These are phyloP conservation scores for Tricholomella constricta DNA, from an alignment of 768 basidiomycete genomes.

Conservation along the genomic window DNA sequence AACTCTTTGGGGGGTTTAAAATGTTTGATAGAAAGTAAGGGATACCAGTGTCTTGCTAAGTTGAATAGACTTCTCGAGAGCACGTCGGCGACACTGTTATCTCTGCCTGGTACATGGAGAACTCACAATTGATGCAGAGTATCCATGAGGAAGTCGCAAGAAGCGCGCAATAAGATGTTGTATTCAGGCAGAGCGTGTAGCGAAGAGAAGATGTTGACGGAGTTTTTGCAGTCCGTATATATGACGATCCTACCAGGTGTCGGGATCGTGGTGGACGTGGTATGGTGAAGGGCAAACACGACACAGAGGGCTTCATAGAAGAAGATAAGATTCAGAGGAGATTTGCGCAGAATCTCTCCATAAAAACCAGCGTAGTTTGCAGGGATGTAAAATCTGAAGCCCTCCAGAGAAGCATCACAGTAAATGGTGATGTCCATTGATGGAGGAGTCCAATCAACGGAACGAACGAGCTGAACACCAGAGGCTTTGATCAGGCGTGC, in stretches of 20 bases:
- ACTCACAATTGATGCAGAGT: slow-evolving; percentile 11
- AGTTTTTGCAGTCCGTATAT: slow-evolving; percentile 33
- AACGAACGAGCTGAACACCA: background rate
- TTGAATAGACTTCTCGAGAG: slow-evolving; percentile 18
- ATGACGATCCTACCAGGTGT: slow-evolving; percentile 13
- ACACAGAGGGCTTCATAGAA: no score
- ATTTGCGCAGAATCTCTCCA: background rate
- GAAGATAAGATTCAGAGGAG: background rate
- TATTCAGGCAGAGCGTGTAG: slow-evolving; percentile 16
- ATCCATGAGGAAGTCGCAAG: slow-evolving; percentile 15
- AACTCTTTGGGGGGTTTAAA: no score
- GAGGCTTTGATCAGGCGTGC: background rate
- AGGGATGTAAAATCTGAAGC: slow-evolving; percentile 2
- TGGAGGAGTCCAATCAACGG: background rate
- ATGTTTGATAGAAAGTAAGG: background rate
- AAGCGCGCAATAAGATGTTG: slow-evolving; percentile 30
- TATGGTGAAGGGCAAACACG: background rate
- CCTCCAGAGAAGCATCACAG: background rate
- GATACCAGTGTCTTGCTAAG: background rate
- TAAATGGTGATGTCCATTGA: background rate
- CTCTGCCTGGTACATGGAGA: slow-evolving; percentile 10
- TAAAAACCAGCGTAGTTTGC: background rate
- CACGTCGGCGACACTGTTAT: no score
- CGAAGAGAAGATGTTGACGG: slow-evolving; percentile 34
- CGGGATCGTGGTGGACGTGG: background rate